A percentile compares a stretch with the other conserved stretches of the same genome.
phyloP scores from a whole-genome alignment of 2,329 filamentous ascomycete species.

The Nigrospora sphaerica region DNA sequence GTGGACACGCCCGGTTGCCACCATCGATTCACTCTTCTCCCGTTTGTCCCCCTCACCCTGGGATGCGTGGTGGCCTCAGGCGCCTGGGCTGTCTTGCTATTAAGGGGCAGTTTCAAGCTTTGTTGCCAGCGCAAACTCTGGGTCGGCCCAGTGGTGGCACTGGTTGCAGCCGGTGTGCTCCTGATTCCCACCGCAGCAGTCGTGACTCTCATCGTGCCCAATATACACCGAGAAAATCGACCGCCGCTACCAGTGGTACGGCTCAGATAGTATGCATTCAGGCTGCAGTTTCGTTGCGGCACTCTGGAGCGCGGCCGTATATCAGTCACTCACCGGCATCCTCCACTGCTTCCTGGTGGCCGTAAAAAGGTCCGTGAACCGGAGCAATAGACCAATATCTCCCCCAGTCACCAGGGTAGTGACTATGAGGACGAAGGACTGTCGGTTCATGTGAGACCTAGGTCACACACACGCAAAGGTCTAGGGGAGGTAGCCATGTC shows the following conservation, averaged over 20 bases:
- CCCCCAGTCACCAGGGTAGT: too few relatives aligned
- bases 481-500: neutral
- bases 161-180: neutral
- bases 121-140: neutral
- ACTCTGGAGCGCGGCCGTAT: neutral
- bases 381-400: too few relatives aligned
- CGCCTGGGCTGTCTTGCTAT: neutral
- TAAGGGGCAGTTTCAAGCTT: neutral
- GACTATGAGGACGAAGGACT: neutral
- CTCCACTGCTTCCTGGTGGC: neutral
- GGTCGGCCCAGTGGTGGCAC: neutral
- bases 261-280: too few relatives aligned
- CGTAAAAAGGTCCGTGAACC: neutral
- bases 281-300: neutral
- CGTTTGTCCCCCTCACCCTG: neutral
- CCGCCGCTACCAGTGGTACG: neutral
- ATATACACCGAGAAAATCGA: too few relatives aligned
- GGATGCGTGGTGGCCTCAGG: neutral
- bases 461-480: neutral
- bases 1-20: neutral
- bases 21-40: neutral
- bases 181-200: neutral
- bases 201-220: too few relatives aligned
- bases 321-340: neutral
- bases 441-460: neutral